Conservation (phyloP, 2,329 filamentous ascomycete genomes). For the Epichloe baconii region DNA sequence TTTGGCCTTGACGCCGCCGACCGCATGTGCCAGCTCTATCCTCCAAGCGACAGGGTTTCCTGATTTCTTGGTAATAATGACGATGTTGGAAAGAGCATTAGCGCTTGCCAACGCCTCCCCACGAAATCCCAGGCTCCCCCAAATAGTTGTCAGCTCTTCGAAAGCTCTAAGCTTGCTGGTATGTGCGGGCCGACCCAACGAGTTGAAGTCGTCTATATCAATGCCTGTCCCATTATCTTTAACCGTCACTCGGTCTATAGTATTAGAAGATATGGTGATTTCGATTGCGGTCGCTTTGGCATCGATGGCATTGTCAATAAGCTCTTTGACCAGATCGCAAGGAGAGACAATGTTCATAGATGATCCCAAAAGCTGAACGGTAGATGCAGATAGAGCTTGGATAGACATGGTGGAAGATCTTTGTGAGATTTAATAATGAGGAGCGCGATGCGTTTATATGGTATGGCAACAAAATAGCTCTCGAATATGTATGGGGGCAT, state of each 20-base stretch:
- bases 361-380: slow-evolving; percentile 45
- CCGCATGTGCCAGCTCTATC: slow-evolving; percentile 27
- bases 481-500: neutral
- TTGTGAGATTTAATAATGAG: neutral
- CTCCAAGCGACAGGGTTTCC: slow-evolving; percentile 44
- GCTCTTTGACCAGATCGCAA: slow-evolving; percentile 55
- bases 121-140: slow-evolving; percentile 59
- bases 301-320: slow-evolving; percentile 67
- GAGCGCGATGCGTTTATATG: neutral
- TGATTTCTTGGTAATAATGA: slow-evolving; percentile 49
- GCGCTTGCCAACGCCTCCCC: slow-evolving; percentile 60
- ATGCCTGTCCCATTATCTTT: slow-evolving; percentile 67
- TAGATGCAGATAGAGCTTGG: slow-evolving; percentile 31
- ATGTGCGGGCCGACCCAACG: slow-evolving; percentile 51
- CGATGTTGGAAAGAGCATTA: slow-evolving; percentile 45
- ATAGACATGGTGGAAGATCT: slow-evolving; percentile 31
- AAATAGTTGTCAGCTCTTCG: slow-evolving; percentile 44
- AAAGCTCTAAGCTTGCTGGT: slow-evolving; percentile 62
- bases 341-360: slow-evolving; percentile 47
- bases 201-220: slow-evolving; percentile 42
- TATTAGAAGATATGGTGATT: slow-evolving; percentile 50
- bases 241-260: slow-evolving; percentile 55
- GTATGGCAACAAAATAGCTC: neutral
- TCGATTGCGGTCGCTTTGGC: slow-evolving; percentile 54
- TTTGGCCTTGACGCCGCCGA: slow-evolving; percentile 18